phyloP scores from a whole-genome alignment of 169 alveolate genomes.

The Theileria annulata region DNA sequence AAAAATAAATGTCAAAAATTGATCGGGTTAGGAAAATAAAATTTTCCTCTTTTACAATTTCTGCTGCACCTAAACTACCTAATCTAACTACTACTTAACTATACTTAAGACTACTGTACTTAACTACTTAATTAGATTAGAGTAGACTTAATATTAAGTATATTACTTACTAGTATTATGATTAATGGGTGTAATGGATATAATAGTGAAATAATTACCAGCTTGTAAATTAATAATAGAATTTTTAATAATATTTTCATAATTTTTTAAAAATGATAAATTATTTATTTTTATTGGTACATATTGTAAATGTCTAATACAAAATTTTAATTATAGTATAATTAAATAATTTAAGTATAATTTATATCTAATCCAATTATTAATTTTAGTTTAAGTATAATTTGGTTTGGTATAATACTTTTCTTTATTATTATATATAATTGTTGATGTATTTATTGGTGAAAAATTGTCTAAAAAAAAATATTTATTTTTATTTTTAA shows the following conservation, averaged over 20 bases:
- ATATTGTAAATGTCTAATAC: slow-evolving; percentile 53
- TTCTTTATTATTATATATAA: slow-evolving; percentile 18
- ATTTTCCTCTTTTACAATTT: neutral
- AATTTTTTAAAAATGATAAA: slow-evolving; percentile 16
- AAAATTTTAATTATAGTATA: neutral
- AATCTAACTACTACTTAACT: too few species aligned
- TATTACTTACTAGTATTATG: too few species aligned
- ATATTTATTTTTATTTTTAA: neutral
- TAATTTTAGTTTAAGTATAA: too few species aligned
- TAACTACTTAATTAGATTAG: too few species aligned
- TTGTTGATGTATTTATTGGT: neutral
- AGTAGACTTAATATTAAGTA: too few species aligned
- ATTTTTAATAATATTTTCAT: neutral
- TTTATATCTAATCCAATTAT: too few species aligned
- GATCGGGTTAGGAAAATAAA: slow-evolving; percentile 1
- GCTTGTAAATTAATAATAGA: slow-evolving; percentile 32
- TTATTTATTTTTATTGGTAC: slow-evolving; percentile 47
- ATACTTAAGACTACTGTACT: too few species aligned
- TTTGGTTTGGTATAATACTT: slow-evolving; percentile 33
- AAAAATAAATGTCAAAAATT: too few species aligned
- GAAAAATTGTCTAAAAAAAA: neutral
- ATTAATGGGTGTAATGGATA: slow-evolving; percentile 19
- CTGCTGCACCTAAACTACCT: too few species aligned
- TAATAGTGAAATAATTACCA: slow-evolving; percentile 50
- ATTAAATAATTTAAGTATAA: neutral